Evolutionary conservation across 768 basidiomycete species (phyloP), one percentile per base, ranked within the genome.

Genomic region (Amanita muscaria): DNA sequence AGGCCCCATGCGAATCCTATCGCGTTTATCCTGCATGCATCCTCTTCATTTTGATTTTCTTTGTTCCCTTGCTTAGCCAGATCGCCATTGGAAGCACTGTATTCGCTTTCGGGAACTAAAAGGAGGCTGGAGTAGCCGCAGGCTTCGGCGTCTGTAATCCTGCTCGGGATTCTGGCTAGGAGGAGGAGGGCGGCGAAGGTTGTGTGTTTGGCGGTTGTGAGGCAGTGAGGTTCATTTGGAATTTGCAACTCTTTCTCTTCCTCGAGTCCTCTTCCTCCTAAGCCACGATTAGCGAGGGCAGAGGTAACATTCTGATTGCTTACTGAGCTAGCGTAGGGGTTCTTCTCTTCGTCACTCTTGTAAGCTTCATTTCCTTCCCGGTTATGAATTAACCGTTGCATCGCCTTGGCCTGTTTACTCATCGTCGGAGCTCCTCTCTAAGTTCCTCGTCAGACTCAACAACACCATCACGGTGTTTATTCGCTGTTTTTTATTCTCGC

Each of bases 321-420:
- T 59, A 80, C 88, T 54, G 81, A 83, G 57, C 77, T 82, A 1
- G 80, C 81, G 56, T 89, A 90, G 4, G 88, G 88, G 59, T 91
- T 88, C 56, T 77, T 74, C 33, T 88, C 83, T 16, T 90, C 86
- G 35, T 89, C 88, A 40, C 79, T 83, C 14, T 90, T 88, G 56
- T 90, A 89, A 5, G 70, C 81, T 7, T 74, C 79, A 44, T 83
- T 83, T 59, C 89, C 88, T 62, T 93, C 92, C 46, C 80, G 70
- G 56, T 80, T 86, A 49, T 76, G 81, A 56, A 97, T 78, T 15
- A 92, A 73, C 63, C 92, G 93, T 65, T 88, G 83, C 68, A 92
- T 79, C 3, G 76, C 77, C 62, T 84, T 85, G 12, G 77, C 83
- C 27, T 88, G 83, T 49, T 79, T 81, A 34, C 77, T 79, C 50